Evolutionary conservation across 768 basidiomycete species (phyloP), one percentile per base, ranked within the genome.

Genomic region (Tremella fuciformis): DNA sequence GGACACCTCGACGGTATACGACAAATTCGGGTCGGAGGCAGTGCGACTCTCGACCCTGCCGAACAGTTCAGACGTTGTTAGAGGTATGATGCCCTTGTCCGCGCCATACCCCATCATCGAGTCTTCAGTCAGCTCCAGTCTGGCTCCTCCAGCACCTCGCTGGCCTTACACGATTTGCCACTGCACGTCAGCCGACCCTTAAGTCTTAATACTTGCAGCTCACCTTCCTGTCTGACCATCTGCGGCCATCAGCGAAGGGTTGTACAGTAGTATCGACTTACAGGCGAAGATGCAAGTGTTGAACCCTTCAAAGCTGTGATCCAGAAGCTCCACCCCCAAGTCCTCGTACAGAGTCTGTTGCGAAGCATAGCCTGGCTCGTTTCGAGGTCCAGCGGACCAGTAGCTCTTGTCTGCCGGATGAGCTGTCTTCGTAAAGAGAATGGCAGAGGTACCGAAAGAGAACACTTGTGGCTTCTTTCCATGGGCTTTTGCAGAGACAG

Each of bases 251-350:
- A 65, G 66, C 64, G 21, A 22, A 21, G n/a, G 8, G 38, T 15
- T 22, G 29, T 34, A 37, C 37, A 37, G 15, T 38, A 53, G 37
- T n/a, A 18, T 60, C 13, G 8, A 86, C 93, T 83, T 79, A 96
- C 93, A 98, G 78, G 96, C 94, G 75, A 99, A 83, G 78, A 99
- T 96, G 83, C 92, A 97, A 49, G 92, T 89, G 82, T 98, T 97
- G 79, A 96, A 98, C 25, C 94, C 94, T 37, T 88, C 80, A 79
- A 99, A 98, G 42, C 90, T 87, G 76, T 98, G 93, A 76, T 98
- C 90, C 67, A 99, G 80, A 53, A 99, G 78, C 72, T 97, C 94
- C 77, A 87, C 88, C 42, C 94, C 94, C 37, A 98, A 77, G 80
- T 98, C 94, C 66, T 91, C 85, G 77, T 90, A 97, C 58, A 98